Conservation (phyloP, 805 yeast species). For the Suhomyces faveliae region DNA sequence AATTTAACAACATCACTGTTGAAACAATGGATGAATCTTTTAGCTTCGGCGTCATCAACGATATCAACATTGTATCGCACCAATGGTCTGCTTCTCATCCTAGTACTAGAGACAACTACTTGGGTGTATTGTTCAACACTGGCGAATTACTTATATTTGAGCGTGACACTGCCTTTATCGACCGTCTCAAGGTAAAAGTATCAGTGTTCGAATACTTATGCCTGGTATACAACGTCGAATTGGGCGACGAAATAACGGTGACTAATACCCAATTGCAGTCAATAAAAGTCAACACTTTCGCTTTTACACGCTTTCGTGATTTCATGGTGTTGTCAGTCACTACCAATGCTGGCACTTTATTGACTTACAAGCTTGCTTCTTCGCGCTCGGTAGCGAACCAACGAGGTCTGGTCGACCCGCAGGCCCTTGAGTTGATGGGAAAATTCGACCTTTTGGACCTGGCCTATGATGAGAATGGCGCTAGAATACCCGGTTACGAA, state of each 20-base stretch:
- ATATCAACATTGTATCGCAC: constrained; percentile 33
- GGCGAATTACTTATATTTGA: constrained; percentile 36
- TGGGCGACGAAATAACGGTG: constrained; percentile 16
- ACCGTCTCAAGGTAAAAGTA: constrained; percentile 23
- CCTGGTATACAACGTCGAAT: constrained; percentile 19
- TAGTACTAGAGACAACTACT: constrained; percentile 24
- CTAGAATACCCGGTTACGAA: not conserved
- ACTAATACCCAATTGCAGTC: constrained; percentile 19
- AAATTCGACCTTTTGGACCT: not conserved
- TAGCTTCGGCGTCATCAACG: constrained; percentile 29
- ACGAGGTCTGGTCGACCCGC: not conserved
- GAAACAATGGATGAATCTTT: constrained; percentile 28
- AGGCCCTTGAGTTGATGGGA: not conserved
- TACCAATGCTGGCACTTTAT: constrained; percentile 17
- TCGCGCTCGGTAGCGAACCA: not conserved
- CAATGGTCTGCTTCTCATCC: constrained; percentile 31
- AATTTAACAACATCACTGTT: constrained; percentile 24
- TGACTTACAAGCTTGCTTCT: constrained; percentile 11
- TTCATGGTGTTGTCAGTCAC: constrained; percentile 6
- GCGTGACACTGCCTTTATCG: constrained; percentile 23
- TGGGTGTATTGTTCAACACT: constrained; percentile 37
- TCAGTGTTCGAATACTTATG: constrained; percentile 28
- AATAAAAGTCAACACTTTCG: constrained; percentile 28
- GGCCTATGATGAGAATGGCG: not conserved
- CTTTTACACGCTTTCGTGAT: constrained; percentile 16